Base-by-base conservation (phyloP, 148 eudicot species). In the Dysphania ambrosioides region DNA sequence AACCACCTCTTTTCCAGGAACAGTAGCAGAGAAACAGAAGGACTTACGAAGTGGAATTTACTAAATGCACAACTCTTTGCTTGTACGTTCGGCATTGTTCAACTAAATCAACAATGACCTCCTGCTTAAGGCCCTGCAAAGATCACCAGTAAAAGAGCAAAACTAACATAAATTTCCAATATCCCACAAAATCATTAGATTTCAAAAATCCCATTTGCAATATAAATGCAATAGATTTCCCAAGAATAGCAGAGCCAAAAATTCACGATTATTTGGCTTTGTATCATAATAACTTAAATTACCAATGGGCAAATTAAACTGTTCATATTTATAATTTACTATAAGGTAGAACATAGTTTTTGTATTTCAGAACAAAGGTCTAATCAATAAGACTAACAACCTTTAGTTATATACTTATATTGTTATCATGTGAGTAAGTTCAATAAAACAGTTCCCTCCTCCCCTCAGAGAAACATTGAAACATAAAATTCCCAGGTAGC, bases 41-140 rank as follows among this genome's bases (percentile, higher is more conserved):
- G 86, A 69, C 98, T 92, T 95, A 95, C 98, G 97, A 79, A 76
- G 98, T 95, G 34, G 98, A 95, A 85, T 95, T 95, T 44, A 92
- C 97, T 75, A 95, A 91, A 88, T 90, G 97, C 74, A 95, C 92
- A 66, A 91, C 92, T 87, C 98, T 90, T 79, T 84, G 92, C 85
- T 95, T 95, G 88, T 86, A 92, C 3, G 90, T 82, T 56, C 97
- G 97, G 76, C 98, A 95, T 77, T 95, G 98, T 49, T 84, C 93
- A 68, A 95, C 98, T 85, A 95, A 88, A 85, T 95, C 98, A 72
- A 86, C 88, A 75, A 95, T 86, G 74, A 90, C 96, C 82, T 95
- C 98, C 82, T 95, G 96, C 72, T 84, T 88, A 55, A 90, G 79
- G 59, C 90, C 96, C 98, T 95, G 87, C 75, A 82, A 78, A 63